phyloP scores from a whole-genome alignment of 225 moss, liverwort and hornwort genomes.

The Sphagnum contortum region DNA sequence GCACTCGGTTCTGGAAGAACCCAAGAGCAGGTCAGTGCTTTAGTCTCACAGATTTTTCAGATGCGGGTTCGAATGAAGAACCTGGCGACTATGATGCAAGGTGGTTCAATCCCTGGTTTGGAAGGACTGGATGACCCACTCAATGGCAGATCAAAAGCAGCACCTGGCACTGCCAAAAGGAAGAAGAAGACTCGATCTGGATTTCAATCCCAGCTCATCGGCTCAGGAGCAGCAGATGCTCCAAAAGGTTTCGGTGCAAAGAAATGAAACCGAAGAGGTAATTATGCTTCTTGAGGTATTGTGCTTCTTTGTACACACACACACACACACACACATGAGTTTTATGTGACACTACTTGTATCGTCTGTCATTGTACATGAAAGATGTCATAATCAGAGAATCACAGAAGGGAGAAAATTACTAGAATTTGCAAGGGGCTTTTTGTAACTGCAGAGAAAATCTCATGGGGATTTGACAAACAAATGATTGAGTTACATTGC shows the following conservation, averaged over 20 bases:
- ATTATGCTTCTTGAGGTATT: too few species aligned
- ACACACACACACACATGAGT: too few species aligned
- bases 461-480: too few species aligned
- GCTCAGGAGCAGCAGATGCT: constrained; percentile 24
- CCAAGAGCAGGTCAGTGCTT: constrained; percentile 92
- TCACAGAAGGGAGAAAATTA: too few species aligned
- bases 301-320: too few species aligned
- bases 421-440: too few species aligned
- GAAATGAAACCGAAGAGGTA: constrained; percentile 2
- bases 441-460: too few species aligned
- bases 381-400: too few species aligned
- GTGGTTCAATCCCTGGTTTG: constrained; percentile 63
- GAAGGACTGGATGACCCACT: constrained; percentile 61
- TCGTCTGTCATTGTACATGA: too few species aligned
- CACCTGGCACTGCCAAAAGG: constrained; percentile 57
- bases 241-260: constrained; percentile 34
- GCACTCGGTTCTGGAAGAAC: constrained; percentile 83
- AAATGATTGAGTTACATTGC: too few species aligned
- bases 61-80: constrained; percentile 98
- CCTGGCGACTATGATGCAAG: constrained; percentile 78
- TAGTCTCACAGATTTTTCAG: constrained; percentile 88
- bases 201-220: constrained; percentile 39
- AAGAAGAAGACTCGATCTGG: constrained; percentile 40
- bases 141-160: constrained; percentile 37
- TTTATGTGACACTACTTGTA: too few species aligned